Conservation (phyloP, 2,329 filamentous ascomycete species). For the Fusarium nygamai region DNA sequence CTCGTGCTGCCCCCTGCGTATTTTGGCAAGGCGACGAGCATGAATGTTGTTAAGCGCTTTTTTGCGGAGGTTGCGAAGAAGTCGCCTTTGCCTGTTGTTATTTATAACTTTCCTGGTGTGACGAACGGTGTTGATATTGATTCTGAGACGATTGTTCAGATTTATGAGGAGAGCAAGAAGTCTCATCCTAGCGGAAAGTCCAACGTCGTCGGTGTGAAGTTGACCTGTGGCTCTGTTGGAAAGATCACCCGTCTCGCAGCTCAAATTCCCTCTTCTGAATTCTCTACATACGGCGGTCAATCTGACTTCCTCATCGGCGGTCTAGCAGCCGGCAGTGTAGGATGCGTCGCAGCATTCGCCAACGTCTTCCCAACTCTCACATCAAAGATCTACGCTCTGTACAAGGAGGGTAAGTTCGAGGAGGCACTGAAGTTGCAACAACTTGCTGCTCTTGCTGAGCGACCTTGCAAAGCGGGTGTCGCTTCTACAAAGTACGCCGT, state of each 20-base stretch:
- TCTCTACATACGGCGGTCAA: conserved; percentile 77
- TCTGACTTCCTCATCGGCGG: conserved; percentile 75
- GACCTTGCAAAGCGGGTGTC: conserved; percentile 72
- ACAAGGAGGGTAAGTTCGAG: conserved; percentile 62
- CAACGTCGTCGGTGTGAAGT: conserved; percentile 76
- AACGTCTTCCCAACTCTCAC: conserved; percentile 70
- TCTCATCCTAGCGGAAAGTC: conserved; percentile 40
- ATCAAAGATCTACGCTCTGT: conserved; percentile 69
- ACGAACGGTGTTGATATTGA: conserved; percentile 76
- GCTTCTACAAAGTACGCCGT: conserved; percentile 76
- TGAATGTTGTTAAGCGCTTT: conserved; percentile 67
- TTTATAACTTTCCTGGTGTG: conserved; percentile 77
- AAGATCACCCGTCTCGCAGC: conserved; percentile 72
- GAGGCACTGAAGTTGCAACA: conserved; percentile 70
- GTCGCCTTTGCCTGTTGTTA: conserved; percentile 65
- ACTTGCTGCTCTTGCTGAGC: conserved; percentile 72
- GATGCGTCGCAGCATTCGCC: conserved; percentile 70
- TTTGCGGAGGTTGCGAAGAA: conserved; percentile 65
- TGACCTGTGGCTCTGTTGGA: conserved; percentile 77
- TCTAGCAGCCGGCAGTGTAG: conserved; percentile 65
- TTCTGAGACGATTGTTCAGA: conserved; percentile 63
- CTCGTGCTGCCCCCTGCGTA: conserved; percentile 72
- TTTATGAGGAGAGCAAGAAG: conserved; percentile 38
- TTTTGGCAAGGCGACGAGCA: conserved; percentile 70
- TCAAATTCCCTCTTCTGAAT: conserved; percentile 61